A percentile compares a stretch with the other conserved stretches of the same genome.
These are phyloP conservation scores for Wickerhamiella lipophila DNA, from an alignment of 805 yeast genomes.

Conservation along the genomic window DNA sequence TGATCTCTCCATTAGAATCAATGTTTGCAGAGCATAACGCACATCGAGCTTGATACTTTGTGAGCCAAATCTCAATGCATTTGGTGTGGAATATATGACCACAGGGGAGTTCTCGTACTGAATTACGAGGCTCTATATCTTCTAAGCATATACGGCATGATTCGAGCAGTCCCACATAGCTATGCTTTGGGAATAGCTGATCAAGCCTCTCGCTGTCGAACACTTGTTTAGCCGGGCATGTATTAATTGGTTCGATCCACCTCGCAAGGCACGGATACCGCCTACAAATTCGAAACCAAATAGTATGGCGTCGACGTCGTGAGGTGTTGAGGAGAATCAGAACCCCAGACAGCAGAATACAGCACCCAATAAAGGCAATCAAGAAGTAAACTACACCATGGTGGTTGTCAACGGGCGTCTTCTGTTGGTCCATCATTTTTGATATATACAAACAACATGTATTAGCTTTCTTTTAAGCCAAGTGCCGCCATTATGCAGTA, in stretches of 20 bases:
- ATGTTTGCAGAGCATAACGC: conserved; percentile 72
- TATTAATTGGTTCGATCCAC: conserved; percentile 1
- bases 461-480: not conserved
- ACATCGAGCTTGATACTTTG: conserved; percentile 62
- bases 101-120: conserved; percentile 62
- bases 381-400: conserved; percentile 1
- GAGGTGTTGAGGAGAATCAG: not conserved
- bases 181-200: not conserved
- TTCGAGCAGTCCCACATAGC: not conserved
- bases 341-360: not conserved
- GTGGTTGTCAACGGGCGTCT: not conserved
- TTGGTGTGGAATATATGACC: conserved; percentile 73
- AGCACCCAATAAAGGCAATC: conserved; percentile 5
- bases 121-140: conserved; percentile 44
- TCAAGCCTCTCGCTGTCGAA: not conserved
- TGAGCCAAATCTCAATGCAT: conserved; percentile 75
- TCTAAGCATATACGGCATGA: conserved; percentile 72
- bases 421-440: conserved; percentile 8
- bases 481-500: not conserved
- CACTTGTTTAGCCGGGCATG: not conserved
- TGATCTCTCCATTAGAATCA: conserved; percentile 21
- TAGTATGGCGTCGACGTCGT: not conserved
- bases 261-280: conserved; percentile 1
- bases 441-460: not conserved
- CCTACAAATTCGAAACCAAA: not conserved